Evolutionary conservation across 2,329 filamentous ascomycete species (phyloP), one percentile per base, ranked within the genome.

Genomic region (Exophiala spinifera): DNA sequence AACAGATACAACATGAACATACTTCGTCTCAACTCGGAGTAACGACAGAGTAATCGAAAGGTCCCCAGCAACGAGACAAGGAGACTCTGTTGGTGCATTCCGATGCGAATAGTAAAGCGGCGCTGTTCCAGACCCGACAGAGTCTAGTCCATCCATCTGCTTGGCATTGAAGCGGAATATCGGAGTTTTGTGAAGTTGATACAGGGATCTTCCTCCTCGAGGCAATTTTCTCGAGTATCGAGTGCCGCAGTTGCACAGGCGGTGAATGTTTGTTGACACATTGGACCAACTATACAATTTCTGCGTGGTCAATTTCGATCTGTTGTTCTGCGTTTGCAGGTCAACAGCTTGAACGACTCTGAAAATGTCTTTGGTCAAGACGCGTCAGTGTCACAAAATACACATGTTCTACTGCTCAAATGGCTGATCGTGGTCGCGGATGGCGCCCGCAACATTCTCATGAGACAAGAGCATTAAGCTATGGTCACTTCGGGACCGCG

Each of bases 401-500:
- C 56, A 37, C 15, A 17, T 47, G 14, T 49, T 31, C 28, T 19
- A 46, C 19, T 34, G 17, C 28, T 37, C 50, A 25, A 59, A 62
- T 62, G 60, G 56, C 60, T 61, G 51, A 62, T 36, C 39, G 31
- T 34, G 43, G 54, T 46, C 58, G 53, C 13, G 34, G 14, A 34
- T 31, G 45, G 51, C 55, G 55, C 33, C 44, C 37, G 45, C 42
- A 45, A 40, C 51, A 60, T 49, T 39, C 52, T n/a, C 61, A 62
- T 43, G 59, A 61, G 50, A 51, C 60, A 4, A 60, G 49, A 31
- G 47, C 47, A 5, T 33, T 62, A n/a, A 58, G 39, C 17, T 62
- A 61, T 49, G 61, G 61, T 39, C 57, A 61, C 45, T 53, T 61
- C 33, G 61, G 61, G 7, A 62, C 56, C 19, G 55, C 58, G 8